These are phyloP conservation scores for Striga hermonthica DNA, from an alignment of 305 asterid genomes.

Conservation along the genomic window DNA sequence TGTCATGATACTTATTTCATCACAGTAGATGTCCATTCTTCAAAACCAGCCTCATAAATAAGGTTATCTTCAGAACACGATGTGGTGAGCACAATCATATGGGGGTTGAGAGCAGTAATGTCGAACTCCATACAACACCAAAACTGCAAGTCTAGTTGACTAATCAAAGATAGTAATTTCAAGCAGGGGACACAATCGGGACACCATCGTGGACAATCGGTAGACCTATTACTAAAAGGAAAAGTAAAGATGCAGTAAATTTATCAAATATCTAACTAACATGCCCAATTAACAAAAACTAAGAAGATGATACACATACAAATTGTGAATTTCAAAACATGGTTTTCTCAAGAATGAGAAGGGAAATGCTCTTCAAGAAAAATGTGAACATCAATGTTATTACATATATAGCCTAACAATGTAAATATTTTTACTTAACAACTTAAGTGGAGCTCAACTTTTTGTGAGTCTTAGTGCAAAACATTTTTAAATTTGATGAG, in stretches of 20 bases:
- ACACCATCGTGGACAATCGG: no score
- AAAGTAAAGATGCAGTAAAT: neutral
- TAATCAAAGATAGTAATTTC: neutral
- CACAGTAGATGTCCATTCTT: constrained; percentile 7
- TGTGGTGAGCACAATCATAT: constrained; percentile 1
- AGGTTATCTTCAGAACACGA: neutral
- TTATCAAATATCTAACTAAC: neutral
- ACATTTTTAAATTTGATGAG: no score
- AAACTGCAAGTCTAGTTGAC: neutral
- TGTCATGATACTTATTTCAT: neutral
- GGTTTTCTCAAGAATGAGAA: neutral
- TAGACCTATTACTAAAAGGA: neutral
- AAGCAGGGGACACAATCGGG: neutral
- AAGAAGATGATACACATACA: constrained; percentile 2
- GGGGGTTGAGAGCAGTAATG: neutral
- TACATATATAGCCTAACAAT: no score
- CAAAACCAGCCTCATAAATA: neutral
- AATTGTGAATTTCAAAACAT: neutral
- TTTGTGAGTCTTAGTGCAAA: no score
- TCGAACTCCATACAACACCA: neutral
- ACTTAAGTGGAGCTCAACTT: no score
- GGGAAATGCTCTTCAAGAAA: no score
- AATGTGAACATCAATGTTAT: no score
- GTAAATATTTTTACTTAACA: no score
- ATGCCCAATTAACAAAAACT: constrained; percentile 2